A percentile compares a stretch with the other conserved stretches of the same genome.
Evolutionary conservation across 2,329 filamentous ascomycete species (phyloP).

Genomic region (Dactylellina haptotyla): DNA sequence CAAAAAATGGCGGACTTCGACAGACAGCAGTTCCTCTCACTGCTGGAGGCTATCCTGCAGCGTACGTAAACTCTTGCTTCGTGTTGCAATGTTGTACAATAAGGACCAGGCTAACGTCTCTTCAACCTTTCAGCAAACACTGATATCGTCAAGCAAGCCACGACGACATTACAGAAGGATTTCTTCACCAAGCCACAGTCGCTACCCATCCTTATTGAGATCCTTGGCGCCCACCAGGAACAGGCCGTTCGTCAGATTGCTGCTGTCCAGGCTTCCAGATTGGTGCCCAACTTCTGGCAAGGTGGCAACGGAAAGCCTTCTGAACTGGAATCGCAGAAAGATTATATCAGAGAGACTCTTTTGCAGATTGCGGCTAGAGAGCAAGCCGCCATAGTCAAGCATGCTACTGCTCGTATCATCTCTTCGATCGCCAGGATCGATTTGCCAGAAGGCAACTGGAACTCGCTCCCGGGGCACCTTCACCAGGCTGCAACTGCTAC

Average conservation of each 20-base stretch:
- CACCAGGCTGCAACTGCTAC: slow-evolving; percentile 80
- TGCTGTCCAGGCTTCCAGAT: slow-evolving; percentile 85
- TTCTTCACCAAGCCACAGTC: slow-evolving; percentile 89
- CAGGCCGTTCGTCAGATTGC: slow-evolving; percentile 84
- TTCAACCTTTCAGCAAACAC: slow-evolving; percentile 75
- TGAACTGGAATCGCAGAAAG: slow-evolving; percentile 76
- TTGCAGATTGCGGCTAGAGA: slow-evolving; percentile 86
- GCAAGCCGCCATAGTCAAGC: slow-evolving; percentile 77
- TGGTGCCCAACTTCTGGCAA: slow-evolving; percentile 85
- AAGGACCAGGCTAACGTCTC: slow-evolving; percentile 50
- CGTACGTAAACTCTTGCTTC: slow-evolving; percentile 24
- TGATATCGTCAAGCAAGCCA: slow-evolving; percentile 87
- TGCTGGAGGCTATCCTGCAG: slow-evolving; percentile 49
- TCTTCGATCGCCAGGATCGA: slow-evolving; percentile 87
- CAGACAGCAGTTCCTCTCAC: slow-evolving; percentile 46
- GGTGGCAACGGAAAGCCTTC: slow-evolving; percentile 60
- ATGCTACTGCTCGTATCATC: slow-evolving; percentile 87
- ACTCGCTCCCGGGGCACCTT: slow-evolving; percentile 80
- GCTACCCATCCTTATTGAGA: slow-evolving; percentile 85
- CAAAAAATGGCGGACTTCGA: slow-evolving; percentile 44
- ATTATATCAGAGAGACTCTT: slow-evolving; percentile 80
- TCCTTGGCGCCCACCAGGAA: slow-evolving; percentile 81
- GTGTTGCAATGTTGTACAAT: slow-evolving; percentile 32
- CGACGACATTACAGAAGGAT: slow-evolving; percentile 87
- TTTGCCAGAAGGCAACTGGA: slow-evolving; percentile 86